A percentile compares a stretch with the other conserved stretches of the same genome.
Conservation (phyloP, 306 rosid genomes). For the Fagus crenata region DNA sequence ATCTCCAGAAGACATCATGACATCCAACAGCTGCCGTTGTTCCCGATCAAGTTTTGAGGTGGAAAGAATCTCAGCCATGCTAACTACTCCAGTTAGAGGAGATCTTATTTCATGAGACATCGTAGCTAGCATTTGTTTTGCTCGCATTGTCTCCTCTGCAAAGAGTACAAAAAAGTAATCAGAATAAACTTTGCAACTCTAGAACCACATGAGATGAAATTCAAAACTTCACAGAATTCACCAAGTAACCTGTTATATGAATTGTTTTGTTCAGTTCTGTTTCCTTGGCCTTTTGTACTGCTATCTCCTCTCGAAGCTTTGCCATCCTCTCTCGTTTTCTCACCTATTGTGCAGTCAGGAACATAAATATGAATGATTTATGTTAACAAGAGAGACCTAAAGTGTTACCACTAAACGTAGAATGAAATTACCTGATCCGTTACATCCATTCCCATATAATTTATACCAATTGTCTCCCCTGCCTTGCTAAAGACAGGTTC, state of each 20-base stretch:
- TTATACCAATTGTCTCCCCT: constrained; percentile 88
- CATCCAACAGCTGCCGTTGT: constrained; percentile 75
- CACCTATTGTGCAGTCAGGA: constrained; percentile 48
- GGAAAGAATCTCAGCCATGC: constrained; percentile 93
- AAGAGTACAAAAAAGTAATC: constrained; percentile 4
- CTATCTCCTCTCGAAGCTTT: constrained; percentile 80
- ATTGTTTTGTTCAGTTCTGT: constrained; percentile 88
- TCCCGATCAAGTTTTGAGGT: constrained; percentile 78
- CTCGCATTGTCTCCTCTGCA: constrained; percentile 94
- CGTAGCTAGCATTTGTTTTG: constrained; percentile 95
- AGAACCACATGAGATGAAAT: constrained; percentile 18
- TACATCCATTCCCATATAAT: constrained; percentile 97
- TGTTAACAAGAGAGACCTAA: constrained; percentile 18
- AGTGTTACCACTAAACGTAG: constrained; percentile 5
- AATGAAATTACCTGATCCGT: constrained; percentile 72
- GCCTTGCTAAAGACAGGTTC: constrained; percentile 93
- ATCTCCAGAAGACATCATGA: constrained; percentile 92
- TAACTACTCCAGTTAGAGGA: constrained; percentile 85
- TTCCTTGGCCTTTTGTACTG: constrained; percentile 93
- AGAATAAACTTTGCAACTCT: constrained; percentile 19
- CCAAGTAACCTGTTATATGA: constrained; percentile 75
- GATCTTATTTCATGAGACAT: constrained; percentile 98
- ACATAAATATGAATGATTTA: constrained; percentile 14
- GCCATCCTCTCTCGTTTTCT: constrained; percentile 94
- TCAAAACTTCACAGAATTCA: constrained; percentile 12